Evolutionary conservation across 805 yeast genomes (phyloP).

Genomic region (Zygosaccharomyces siamensis): DNA sequence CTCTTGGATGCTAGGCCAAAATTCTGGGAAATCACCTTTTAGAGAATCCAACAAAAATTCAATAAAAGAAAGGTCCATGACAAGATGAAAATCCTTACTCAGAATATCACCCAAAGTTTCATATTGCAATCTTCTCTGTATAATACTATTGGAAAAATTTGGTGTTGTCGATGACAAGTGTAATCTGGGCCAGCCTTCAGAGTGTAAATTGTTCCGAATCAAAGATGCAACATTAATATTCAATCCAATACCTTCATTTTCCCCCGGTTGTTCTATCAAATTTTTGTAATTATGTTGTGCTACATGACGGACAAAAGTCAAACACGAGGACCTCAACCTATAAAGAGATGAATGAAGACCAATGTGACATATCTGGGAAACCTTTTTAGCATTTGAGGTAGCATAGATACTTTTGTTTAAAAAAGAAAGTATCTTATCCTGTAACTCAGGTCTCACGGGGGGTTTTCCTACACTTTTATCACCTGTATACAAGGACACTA

Average conservation of each 20-base stretch:
- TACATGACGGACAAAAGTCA: conserved; percentile 63
- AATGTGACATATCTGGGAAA: conserved; percentile 48
- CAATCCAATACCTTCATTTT: conserved; percentile 23
- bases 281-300: conserved; percentile 32
- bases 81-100: conserved; percentile 41
- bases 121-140: conserved; percentile 60
- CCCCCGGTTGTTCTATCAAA: conserved; percentile 9
- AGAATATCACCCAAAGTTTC: conserved; percentile 72
- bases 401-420: conserved; percentile 51
- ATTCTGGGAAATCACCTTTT: conserved; percentile 55
- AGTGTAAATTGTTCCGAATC: conserved; percentile 47
- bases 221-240: conserved; percentile 46
- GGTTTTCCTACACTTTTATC: conserved; percentile 38
- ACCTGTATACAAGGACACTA: conserved; percentile 52
- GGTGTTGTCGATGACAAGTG: conserved; percentile 33
- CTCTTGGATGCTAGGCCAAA: conserved; percentile 66
- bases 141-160: conserved; percentile 37
- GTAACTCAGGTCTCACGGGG: conserved; percentile 50
- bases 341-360: conserved; percentile 55
- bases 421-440: conserved; percentile 50
- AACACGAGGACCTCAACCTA: conserved; percentile 51
- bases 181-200: conserved; percentile 58
- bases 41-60: conserved; percentile 69
- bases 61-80: conserved; percentile 46
- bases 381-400: conserved; percentile 35